These are phyloP conservation scores for Mucor saturninus DNA, from an alignment of 371 early-diverging fungal genomes.

Conservation along the genomic window DNA sequence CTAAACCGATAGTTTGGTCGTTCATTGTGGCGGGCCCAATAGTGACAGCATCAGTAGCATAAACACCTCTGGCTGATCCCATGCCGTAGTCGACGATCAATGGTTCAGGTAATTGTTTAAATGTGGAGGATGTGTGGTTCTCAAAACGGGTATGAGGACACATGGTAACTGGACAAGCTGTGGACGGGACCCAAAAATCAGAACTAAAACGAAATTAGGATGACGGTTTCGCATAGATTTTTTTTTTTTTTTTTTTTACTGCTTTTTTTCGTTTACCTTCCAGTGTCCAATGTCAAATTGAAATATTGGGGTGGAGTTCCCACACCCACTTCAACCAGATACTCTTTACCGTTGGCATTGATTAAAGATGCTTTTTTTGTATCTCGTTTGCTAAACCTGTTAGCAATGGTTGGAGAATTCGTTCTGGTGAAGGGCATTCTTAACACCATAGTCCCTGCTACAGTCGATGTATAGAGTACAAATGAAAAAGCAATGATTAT, in stretches of 20 bases:
- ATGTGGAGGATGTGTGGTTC: slow-evolving; percentile 15
- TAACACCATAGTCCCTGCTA: not conserved
- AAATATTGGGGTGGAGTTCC: slow-evolving; percentile 29
- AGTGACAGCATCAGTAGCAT: slow-evolving; percentile 29
- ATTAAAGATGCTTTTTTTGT: slow-evolving; percentile 13
- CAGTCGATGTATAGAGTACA: not conserved
- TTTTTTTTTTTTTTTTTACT: not conserved
- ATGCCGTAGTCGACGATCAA: slow-evolving; percentile 27
- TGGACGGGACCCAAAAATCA: slow-evolving; percentile 31
- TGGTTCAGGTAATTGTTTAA: slow-evolving; percentile 3
- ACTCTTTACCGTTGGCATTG: slow-evolving; percentile 28
- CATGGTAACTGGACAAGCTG: slow-evolving; percentile 13
- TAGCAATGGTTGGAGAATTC: not conserved
- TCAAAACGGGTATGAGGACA: slow-evolving; percentile 23
- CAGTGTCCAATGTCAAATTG: slow-evolving; percentile 23
- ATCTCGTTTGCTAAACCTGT: slow-evolving; percentile 5
- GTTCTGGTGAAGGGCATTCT: not conserved
- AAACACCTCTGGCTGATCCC: slow-evolving; percentile 27
- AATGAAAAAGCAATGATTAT: not conserved
- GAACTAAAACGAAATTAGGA: slow-evolving; percentile 11
- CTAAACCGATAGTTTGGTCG: slow-evolving; percentile 11
- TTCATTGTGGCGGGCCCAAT: slow-evolving; percentile 24
- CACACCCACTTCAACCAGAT: slow-evolving; percentile 20
- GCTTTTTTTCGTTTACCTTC: slow-evolving; percentile 13
- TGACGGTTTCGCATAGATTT: not conserved